Evolutionary conservation across 2,329 filamentous ascomycete genomes (phyloP), one percentile per base, ranked within the genome.

Genomic region (Neopestalotiopsis rosae): DNA sequence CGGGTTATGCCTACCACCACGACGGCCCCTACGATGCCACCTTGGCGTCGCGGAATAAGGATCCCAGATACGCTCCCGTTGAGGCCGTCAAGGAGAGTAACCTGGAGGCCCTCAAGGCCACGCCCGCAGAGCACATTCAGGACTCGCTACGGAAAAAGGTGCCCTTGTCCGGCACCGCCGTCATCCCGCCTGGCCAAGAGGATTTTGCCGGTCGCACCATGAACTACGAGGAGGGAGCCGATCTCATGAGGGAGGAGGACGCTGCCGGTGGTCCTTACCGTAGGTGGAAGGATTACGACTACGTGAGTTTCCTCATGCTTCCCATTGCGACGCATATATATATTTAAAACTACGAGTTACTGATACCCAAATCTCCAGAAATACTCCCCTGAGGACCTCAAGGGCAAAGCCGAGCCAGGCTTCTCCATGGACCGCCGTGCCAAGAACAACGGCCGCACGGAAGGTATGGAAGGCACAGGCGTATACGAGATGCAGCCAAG

Each of bases 11-110:
- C 2, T 97, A 97, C 80, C 95, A 98, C 79, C 95, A 98, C 75
- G 93, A 92, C 72, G 95, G 95, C 0, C 95, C 95, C 0, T 98
- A 93, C 74, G 95, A 98, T 78, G 94, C 95, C 10, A 92, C 93
- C 2, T 85, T 94, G 66, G 84, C 91, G 1, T 89, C 92, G 13
- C 88, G 93, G 62, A 98, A 98, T 81, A 85, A 82, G 4, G 85
- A 89, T 74, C 85, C 83, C 74, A 80, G 80, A 72, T 84, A 84
- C 69, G 91, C 93, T 3, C 95, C 95, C 0, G 82, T 98, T 7
- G 94, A 92, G 34, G 95, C 95, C 2, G 88, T 97, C 5, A 84
- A 85, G 68, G 85, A 88, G 3, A 90, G 90, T 57, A 97, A 96
- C 80, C 84, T 86, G 67, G 92, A 94, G 78, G 93, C 94, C 0